phyloP scores from a whole-genome alignment of 1,284 basidiomycete genomes.

The Ganoderma boninense region DNA sequence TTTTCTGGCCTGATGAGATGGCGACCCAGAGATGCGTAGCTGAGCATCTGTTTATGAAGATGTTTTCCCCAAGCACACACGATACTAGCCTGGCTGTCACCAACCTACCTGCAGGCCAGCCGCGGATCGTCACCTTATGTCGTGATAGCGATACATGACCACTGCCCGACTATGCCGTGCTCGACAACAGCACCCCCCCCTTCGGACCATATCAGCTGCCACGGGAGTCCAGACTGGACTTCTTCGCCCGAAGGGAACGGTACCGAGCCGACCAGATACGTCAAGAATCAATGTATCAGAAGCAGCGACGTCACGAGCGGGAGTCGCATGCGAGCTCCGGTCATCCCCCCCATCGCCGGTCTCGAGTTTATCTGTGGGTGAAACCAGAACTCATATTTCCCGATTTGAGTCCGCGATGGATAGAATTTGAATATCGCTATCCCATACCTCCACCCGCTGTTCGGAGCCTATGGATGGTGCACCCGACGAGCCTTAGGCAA shows the following conservation, averaged over 20 bases:
- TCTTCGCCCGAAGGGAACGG: background rate
- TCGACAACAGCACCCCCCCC: background rate
- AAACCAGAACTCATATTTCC: background rate
- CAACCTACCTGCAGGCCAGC: background rate
- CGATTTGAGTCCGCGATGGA: background rate
- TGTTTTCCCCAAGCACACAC: background rate
- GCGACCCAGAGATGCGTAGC: background rate
- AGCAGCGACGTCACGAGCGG: background rate
- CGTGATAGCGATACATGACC: background rate
- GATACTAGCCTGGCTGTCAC: background rate
- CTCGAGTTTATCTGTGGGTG: background rate
- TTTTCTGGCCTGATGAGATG: background rate
- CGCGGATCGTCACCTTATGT: background rate
- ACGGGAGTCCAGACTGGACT: background rate
- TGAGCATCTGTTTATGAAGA: background rate
- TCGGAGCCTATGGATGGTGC: background rate
- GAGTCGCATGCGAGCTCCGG: background rate
- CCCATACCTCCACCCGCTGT: background rate
- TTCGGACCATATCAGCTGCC: background rate
- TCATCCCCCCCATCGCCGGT: background rate
- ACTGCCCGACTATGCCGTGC: background rate
- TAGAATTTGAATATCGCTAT: background rate
- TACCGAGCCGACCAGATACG: background rate
- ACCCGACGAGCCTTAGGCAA: background rate
- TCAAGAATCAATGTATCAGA: background rate